Percentiles rank a stretch among this genome's conserved stretches.
phyloP scores from a whole-genome alignment of 2,329 filamentous ascomycete genomes.

The Verticillium klebahnii region DNA sequence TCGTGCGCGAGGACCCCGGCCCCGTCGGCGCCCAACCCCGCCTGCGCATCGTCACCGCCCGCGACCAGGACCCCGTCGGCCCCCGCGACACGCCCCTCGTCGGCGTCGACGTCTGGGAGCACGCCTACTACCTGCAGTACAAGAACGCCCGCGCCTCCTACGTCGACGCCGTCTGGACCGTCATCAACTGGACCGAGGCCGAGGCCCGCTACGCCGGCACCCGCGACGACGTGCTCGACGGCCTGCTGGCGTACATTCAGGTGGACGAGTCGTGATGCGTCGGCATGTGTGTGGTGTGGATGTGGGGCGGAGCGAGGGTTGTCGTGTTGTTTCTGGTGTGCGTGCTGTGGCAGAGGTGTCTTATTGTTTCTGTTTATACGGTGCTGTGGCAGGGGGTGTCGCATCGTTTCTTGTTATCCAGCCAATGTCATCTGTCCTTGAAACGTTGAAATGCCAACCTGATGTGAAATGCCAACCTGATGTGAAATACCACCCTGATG shows the following conservation, averaged over 20 bases:
- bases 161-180: constrained; percentile 47
- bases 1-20: constrained; percentile 37
- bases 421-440: no score
- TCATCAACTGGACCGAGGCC: constrained; percentile 49
- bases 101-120: constrained; percentile 63
- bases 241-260: not conserved
- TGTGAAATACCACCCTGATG: no score
- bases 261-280: not conserved
- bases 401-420: no score
- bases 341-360: no score
- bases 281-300: no score
- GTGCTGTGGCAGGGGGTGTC: no score
- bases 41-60: constrained; percentile 50
- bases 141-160: constrained; percentile 46
- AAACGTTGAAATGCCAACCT: no score
- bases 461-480: no score
- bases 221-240: not conserved
- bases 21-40: constrained; percentile 19
- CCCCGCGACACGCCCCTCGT: constrained; percentile 46
- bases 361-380: no score
- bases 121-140: constrained; percentile 55
- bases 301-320: no score
- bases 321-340: no score
- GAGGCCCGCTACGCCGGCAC: constrained; percentile 34
- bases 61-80: constrained; percentile 59